phyloP scores from a whole-genome alignment of 441 rosid genomes.

The Aquilaria agallochum region DNA sequence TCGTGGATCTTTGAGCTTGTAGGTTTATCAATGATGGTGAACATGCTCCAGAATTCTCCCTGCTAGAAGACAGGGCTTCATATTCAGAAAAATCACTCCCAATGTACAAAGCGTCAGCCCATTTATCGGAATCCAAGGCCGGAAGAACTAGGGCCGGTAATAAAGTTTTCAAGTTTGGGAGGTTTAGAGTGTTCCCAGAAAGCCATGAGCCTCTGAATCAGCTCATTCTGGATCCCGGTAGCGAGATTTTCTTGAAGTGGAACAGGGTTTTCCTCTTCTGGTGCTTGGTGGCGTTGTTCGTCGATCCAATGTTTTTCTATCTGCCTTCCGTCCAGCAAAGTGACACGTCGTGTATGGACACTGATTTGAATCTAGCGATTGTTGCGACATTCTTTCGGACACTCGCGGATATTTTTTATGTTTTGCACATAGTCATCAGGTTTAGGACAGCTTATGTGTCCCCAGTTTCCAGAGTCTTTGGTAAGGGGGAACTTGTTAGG shows the following conservation, averaged over 20 bases:
- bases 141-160: constrained; percentile 10
- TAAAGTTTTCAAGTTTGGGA: constrained; percentile 39
- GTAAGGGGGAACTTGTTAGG: constrained; percentile 90
- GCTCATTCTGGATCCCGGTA: constrained; percentile 74
- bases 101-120: constrained; percentile 34
- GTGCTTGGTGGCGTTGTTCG: constrained; percentile 70
- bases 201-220: constrained; percentile 41
- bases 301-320: constrained; percentile 83
- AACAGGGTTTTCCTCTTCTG: constrained; percentile 76
- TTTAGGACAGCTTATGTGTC: constrained; percentile 82
- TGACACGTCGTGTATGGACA: constrained; percentile 48
- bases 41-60: constrained; percentile 21
- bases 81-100: constrained; percentile 36
- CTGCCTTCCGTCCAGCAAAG: constrained; percentile 50
- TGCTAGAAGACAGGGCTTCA: constrained; percentile 10
- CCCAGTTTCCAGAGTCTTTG: constrained; percentile 74
- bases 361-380: constrained; percentile 67
- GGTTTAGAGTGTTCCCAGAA: constrained; percentile 55
- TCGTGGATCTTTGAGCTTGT: constrained; percentile 3
- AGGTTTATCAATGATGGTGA: constrained; percentile 50
- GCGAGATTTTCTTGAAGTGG: constrained; percentile 66
- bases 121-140: constrained; percentile 33
- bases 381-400: constrained; percentile 68
- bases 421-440: constrained; percentile 56
- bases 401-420: constrained; percentile 66